Conservation (phyloP, 2,329 filamentous ascomycete species). For the Alternaria sp. region DNA sequence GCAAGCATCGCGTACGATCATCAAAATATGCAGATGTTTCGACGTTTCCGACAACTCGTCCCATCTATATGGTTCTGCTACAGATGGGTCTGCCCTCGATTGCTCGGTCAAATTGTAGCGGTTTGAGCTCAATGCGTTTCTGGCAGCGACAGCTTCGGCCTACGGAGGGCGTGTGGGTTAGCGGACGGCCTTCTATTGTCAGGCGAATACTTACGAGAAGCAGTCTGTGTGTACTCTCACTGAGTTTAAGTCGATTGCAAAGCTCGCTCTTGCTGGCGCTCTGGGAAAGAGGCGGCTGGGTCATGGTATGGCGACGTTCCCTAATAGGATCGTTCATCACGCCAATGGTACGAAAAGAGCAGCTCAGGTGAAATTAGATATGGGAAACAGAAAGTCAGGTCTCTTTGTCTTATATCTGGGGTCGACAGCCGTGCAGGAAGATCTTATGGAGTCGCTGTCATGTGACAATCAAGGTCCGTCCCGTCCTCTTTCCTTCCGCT, state of each 20-base stretch:
- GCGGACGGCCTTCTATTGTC: neutral
- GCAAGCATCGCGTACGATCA: constrained; percentile 50
- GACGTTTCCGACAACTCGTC: constrained; percentile 57
- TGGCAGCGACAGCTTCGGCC: constrained; percentile 53
- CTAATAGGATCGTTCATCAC: constrained; percentile 1
- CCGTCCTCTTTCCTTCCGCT: constrained; percentile 26
- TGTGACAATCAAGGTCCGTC: constrained; percentile 28
- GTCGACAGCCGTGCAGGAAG: constrained; percentile 3
- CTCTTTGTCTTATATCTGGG: constrained; percentile 26
- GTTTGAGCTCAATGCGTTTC: constrained; percentile 51
- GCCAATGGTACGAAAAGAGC: neutral
- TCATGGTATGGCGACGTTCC: constrained; percentile 20
- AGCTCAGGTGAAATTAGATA: neutral
- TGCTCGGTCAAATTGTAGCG: constrained; percentile 49
- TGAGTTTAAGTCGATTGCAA: constrained; percentile 52
- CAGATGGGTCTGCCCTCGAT: constrained; percentile 38
- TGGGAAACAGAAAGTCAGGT: neutral
- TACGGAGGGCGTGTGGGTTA: constrained; percentile 25
- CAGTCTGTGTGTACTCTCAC: constrained; percentile 51
- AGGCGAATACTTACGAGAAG: constrained; percentile 51
- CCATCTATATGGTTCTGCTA: constrained; percentile 52
- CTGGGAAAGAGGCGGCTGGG: constrained; percentile 43
- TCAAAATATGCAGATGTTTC: constrained; percentile 53
- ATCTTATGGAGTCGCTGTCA: constrained; percentile 21
- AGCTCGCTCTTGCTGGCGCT: constrained; percentile 56